Evolutionary conservation across 108 stramenopile species (phyloP).

Genomic region (Hondaea fermentalgiana): DNA sequence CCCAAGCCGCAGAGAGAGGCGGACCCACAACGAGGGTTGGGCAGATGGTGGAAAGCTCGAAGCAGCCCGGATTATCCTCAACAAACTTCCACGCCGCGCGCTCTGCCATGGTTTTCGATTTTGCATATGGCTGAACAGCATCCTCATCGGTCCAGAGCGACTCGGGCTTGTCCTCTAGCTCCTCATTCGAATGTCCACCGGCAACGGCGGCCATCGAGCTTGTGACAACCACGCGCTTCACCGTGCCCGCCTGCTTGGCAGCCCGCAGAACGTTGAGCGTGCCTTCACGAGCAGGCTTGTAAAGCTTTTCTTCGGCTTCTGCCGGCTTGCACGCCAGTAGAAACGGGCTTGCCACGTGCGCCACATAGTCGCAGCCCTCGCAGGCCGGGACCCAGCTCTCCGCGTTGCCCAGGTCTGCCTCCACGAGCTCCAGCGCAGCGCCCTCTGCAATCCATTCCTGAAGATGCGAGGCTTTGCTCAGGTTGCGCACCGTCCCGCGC

Average conservation of each 20-base stretch:
- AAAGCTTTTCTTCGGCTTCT: not conserved
- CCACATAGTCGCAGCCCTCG: not conserved
- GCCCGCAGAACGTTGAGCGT: constrained; percentile 14
- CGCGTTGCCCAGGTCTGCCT: constrained; percentile 7
- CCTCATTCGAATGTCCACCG: not conserved
- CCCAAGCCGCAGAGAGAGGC: not conserved
- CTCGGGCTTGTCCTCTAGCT: not conserved
- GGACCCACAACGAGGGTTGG: not conserved
- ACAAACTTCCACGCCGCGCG: constrained; percentile 22
- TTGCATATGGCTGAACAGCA: not conserved
- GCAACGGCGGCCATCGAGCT: not conserved
- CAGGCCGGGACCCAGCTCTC: not conserved
- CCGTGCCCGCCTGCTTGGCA: not conserved
- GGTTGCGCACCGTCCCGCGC: constrained; percentile 17
- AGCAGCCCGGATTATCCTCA: not conserved
- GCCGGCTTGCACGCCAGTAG: not conserved
- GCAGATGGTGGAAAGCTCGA: constrained; percentile 9
- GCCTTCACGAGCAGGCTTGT: not conserved
- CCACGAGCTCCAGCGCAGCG: constrained; percentile 19
- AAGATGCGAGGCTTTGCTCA: not conserved
- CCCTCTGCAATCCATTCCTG: not conserved
- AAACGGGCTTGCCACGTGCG: constrained; percentile 21
- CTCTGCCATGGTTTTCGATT: constrained; percentile 20
- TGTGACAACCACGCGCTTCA: constrained; percentile 18
- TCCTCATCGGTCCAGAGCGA: not conserved